Evolutionary conservation across 1,139 yeast species (phyloP).

Genomic region (Eremothecium gossypii): DNA sequence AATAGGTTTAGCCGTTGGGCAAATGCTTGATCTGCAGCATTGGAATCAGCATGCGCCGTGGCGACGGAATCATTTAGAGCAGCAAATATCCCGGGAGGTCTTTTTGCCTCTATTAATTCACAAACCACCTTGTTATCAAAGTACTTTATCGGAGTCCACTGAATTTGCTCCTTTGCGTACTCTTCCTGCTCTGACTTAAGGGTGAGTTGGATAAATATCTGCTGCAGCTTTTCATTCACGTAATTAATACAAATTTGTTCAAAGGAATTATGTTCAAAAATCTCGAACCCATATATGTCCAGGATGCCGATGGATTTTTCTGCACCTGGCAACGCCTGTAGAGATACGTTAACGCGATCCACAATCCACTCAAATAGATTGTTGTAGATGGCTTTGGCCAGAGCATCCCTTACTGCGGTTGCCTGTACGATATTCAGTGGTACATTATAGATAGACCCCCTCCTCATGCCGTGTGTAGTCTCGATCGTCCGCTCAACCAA

Average conservation of each 20-base stretch:
- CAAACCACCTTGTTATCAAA: slow-evolving; percentile 96
- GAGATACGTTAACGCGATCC: slow-evolving; percentile 77
- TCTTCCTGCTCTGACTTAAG: slow-evolving; percentile 96
- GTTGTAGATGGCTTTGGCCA: slow-evolving; percentile 90
- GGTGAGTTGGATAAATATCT: slow-evolving; percentile 90
- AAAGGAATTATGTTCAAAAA: slow-evolving; percentile 91
- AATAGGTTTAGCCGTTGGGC: slow-evolving; percentile 87
- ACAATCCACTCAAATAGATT: slow-evolving; percentile 97
- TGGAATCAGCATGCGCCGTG: slow-evolving; percentile 96
- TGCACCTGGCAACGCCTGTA: slow-evolving; percentile 41
- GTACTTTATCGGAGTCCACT: slow-evolving; percentile 97
- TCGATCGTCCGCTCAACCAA: slow-evolving; percentile 77
- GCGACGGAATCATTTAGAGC: slow-evolving; percentile 96
- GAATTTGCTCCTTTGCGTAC: slow-evolving; percentile 86
- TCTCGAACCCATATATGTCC: slow-evolving; percentile 97
- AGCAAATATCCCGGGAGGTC: slow-evolving; percentile 97
- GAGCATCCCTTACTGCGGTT: slow-evolving; percentile 85
- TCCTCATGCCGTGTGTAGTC: slow-evolving; percentile 76
- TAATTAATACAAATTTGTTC: slow-evolving; percentile 96
- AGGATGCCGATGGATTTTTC: slow-evolving; percentile 82
- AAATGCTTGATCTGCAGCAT: slow-evolving; percentile 94
- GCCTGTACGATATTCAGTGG: slow-evolving; percentile 92
- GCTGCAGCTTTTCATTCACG: slow-evolving; percentile 95
- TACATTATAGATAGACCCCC: slow-evolving; percentile 91
- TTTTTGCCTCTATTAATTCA: slow-evolving; percentile 85